These are phyloP conservation scores for Microcos paniculata DNA, from an alignment of 345 rosid genomes.

Conservation along the genomic window DNA sequence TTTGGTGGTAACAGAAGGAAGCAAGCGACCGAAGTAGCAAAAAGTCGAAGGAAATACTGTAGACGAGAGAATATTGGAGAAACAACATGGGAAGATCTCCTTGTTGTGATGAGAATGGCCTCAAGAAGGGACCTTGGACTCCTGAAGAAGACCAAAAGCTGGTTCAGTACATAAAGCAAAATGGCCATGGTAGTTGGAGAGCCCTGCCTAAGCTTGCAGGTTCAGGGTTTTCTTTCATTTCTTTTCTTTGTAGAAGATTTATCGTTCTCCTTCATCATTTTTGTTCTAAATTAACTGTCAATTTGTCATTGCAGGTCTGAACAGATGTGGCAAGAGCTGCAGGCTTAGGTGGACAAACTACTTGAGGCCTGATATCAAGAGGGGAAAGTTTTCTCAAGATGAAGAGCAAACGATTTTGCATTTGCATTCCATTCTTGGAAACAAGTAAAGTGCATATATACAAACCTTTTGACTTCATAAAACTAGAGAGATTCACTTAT, in stretches of 20 bases:
- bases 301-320: slow-evolving; percentile 44
- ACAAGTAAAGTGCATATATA: slow-evolving; percentile 47
- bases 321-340: slow-evolving; percentile 74
- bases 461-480: not conserved
- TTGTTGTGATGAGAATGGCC: slow-evolving; percentile 57
- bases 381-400: slow-evolving; percentile 63
- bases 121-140: slow-evolving; percentile 70
- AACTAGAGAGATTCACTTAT: not conserved
- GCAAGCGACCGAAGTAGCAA: not conserved
- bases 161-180: slow-evolving; percentile 42
- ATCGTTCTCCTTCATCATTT: not conserved
- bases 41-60: not conserved
- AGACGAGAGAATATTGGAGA: not conserved
- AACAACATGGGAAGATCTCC: slow-evolving; percentile 52
- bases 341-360: slow-evolving; percentile 72
- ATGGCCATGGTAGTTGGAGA: slow-evolving; percentile 72
- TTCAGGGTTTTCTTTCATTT: not conserved
- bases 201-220: slow-evolving; percentile 72
- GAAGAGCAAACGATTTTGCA: slow-evolving; percentile 68
- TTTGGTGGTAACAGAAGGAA: slow-evolving; percentile 19
- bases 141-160: slow-evolving; percentile 64
- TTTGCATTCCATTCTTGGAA: slow-evolving; percentile 66
- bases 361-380: slow-evolving; percentile 67
- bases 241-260: not conserved
- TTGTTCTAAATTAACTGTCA: not conserved